Base-by-base conservation (phyloP, 129 eudicot genomes). In the Flaveria linearis region DNA sequence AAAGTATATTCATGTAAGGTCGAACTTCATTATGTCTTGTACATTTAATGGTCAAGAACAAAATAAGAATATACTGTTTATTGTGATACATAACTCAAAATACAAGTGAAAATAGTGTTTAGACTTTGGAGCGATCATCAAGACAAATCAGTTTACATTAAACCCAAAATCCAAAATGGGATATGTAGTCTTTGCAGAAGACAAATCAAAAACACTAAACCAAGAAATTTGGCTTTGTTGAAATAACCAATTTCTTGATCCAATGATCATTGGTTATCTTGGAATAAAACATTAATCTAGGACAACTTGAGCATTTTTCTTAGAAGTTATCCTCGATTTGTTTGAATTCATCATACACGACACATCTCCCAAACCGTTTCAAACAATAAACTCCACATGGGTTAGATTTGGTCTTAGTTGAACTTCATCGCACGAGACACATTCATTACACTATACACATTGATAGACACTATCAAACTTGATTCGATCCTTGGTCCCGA, bases 181-280 rank as follows among this genome's bases (percentile, higher is more conserved):
- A 80, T 80, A 3, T 80, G 83, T 73, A 73, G 63, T 56, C 79
- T 25, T 66, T 67, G 64, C 56, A 53, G 64, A 73, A 73, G 84
- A 80, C 84, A 80, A 66, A 42, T 18, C 10, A 80, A 45, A 63
- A 67, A 56, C 84, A 80, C 51, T 66, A 80, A 80, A 66, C 84
- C 84, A 80, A 80, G 75, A 66, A 66, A 43, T 45, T 72, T 80
- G 84, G 84, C 79, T 73, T 80, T 80, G 84, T 74, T 80, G 84
- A 80, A 73, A 36, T 52, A 36, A 57, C 75, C 84, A 80, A 80
- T 67, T 45, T 67, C 75, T 55, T 67, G 79, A 80, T 80, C 84
- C 84, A 55, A 80, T 73, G 79, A 80, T 80, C 75, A 56, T 80
- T 28, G 65, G 36, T 17, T 73, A 30, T 53, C 83, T 80, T 62